Evolutionary conservation across 176 grass and related monocot genomes (phyloP), one percentile per base, ranked within the genome.

Genomic region (Phyllostachys edulis): DNA sequence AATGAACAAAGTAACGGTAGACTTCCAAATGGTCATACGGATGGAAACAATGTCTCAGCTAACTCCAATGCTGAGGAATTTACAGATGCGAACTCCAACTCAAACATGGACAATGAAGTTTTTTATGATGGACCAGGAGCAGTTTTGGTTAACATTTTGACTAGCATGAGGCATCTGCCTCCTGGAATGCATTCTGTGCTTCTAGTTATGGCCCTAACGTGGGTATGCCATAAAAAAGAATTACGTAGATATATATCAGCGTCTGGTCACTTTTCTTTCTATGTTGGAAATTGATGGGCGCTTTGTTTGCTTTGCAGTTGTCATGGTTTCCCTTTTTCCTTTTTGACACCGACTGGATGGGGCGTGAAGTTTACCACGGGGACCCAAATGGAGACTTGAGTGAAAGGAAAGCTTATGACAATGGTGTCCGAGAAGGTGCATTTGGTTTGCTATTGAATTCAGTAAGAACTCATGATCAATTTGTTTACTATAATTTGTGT

Each of bases 261-360:
- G 4, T 20, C 15, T 24, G 0, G 34, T 77, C 9, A 32, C 37
- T 39, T 69, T 56, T 27, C 17, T 24, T 84, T 84, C 37, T 32
- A 34, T 73, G n/a, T 62, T 54, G 10, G 49, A 42, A 23, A 51
- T 15, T 73, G 47, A 91, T 87, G n/a, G 44, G 77, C 2, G 5
- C 49, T 79, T 85, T 79, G 56, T 63, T 84, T 84, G 21, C 37
- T 85, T 65, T 88, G 69, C 86, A 99, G 96, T 44, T 94, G 47
- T 99, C 96, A 72, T 99, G 96, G 96, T 99, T 99, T 83, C 96
- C 96, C 6, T 99, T 99, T 87, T 99, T 99, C 37, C 96, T 99
- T 80, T 99, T 99, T 76, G 96, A 99, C 69, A 99, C 93, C 20
- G 96, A 99, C 77, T 99, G 96, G 96, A 99, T 99, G 96, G 96